Conservation (phyloP, 257 asterid genomes). For the Ophiorrhiza pumila region DNA sequence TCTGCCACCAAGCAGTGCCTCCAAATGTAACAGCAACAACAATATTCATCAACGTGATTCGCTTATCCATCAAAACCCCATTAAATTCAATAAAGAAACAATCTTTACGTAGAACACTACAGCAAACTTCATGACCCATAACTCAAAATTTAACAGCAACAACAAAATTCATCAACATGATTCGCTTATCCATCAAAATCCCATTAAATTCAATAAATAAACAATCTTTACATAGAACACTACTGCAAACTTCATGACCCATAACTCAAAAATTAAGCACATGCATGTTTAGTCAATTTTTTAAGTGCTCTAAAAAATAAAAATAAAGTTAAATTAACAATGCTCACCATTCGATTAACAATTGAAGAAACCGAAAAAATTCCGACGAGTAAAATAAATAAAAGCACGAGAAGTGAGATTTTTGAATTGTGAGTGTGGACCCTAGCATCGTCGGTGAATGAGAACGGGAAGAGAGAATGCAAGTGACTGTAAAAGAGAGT, state of each 20-base stretch:
- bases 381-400: slow-evolving; percentile 42
- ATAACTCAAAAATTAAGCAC: neutral
- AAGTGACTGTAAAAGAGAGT: slow-evolving; percentile 29
- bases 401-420: slow-evolving; percentile 54
- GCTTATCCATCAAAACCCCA: neutral
- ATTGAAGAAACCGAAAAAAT: slow-evolving; percentile 49
- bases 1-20: neutral
- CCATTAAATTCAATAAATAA: neutral
- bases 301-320: neutral
- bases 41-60: neutral
- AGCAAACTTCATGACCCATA: neutral
- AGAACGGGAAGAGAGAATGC: slow-evolving; percentile 46
- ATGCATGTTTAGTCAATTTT: neutral
- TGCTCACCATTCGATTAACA: slow-evolving; percentile 65
- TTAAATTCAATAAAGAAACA: neutral
- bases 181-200: neutral
- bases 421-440: slow-evolving; percentile 47
- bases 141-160: neutral
- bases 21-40: slow-evolving; percentile 4
- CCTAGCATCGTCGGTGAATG: slow-evolving; percentile 65
- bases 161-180: neutral
- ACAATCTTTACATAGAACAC: neutral
- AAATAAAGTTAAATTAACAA: neutral
- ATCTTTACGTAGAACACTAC: neutral
- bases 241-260: neutral